Evolutionary conservation across 192 early-diverging fungal genomes (phyloP), one percentile per base, ranked within the genome.

Genomic region (Linnemannia hyalina): DNA sequence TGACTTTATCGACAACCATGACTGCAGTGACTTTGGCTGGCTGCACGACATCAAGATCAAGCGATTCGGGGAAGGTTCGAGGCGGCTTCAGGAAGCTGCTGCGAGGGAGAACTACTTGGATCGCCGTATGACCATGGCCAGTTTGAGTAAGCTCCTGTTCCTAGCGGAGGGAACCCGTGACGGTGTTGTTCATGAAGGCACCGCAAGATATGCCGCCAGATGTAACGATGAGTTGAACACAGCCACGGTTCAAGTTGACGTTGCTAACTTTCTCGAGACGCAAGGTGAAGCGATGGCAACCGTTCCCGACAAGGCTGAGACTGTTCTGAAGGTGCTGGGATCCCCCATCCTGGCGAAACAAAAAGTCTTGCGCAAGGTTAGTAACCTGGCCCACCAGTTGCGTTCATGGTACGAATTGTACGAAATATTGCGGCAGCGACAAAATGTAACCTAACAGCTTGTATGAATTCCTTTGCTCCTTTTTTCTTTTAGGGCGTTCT

Each of bases 41-140:
- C n/a, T 86, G 36, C 84, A 86, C 47, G 84, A 86, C 41, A 86
- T 86, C 80, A 86, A 81, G 26, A 81, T 78, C 80, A 75, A 70
- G 26, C 77, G 84, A 18, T 86, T 60, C 68, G 49, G 57, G 7
- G 79, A 74, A 29, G 84, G 71, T 0, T 77, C 84, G 11, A 44
- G 68, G 16, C 69, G 79, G 20, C 54, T 86, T 22, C 79, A 81
- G 26, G 75, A 70, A 36, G 69, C n/a, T 10, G 84, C 84, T 29
- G 55, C 74, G 2, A 26, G n/a, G 23, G 84, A 86, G 71, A 86
- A 15, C 13, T 69, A 86, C 40, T 47, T 86, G 70, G 79, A 86
- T 74, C 84, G 76, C 23, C 65, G 84, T 32, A 54, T 71, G 40
- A 81, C 79, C 1, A 77, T 81, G 72, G 68, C 77, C 44, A 81